Evolutionary conservation across 495 filamentous ascomycete genomes (phyloP).

Genomic region (Xylaria acuta): DNA sequence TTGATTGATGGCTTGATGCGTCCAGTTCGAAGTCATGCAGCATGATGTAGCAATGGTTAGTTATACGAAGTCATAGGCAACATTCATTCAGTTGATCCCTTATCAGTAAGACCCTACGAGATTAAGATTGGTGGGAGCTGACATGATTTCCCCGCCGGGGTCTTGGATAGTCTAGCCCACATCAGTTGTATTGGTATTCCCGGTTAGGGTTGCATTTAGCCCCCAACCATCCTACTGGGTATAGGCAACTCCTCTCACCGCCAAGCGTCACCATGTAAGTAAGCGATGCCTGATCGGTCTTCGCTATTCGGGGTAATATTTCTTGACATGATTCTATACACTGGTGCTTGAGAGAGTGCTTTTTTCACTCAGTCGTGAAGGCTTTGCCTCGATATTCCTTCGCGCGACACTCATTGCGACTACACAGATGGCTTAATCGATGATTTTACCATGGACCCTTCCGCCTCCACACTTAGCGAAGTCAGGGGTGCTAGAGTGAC

Average conservation of each 20-base stretch:
- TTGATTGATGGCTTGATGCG: neutral
- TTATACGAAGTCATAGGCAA: neutral
- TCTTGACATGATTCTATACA: neutral
- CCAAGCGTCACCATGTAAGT: neutral
- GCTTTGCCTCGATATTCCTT: neutral
- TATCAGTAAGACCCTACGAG: neutral
- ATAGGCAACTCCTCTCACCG: neutral
- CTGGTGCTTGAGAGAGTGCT: neutral
- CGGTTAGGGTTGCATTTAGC: slow-evolving; percentile 1
- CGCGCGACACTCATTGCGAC: neutral
- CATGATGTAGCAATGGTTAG: slow-evolving; percentile 4
- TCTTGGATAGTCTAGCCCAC: neutral
- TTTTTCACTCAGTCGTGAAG: neutral
- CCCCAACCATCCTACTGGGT: neutral
- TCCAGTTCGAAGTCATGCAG: neutral
- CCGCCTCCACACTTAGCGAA: neutral
- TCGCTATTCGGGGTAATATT: no score
- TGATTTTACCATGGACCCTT: neutral
- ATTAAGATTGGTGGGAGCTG: no score
- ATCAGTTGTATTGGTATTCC: neutral
- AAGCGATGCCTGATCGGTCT: neutral
- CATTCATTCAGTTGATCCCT: neutral
- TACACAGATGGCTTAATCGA: neutral
- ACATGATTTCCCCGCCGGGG: neutral
- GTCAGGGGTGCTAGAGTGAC: no score